These are phyloP conservation scores for Nidularia sp. DNA, from an alignment of 768 basidiomycete species.

Conservation along the genomic window DNA sequence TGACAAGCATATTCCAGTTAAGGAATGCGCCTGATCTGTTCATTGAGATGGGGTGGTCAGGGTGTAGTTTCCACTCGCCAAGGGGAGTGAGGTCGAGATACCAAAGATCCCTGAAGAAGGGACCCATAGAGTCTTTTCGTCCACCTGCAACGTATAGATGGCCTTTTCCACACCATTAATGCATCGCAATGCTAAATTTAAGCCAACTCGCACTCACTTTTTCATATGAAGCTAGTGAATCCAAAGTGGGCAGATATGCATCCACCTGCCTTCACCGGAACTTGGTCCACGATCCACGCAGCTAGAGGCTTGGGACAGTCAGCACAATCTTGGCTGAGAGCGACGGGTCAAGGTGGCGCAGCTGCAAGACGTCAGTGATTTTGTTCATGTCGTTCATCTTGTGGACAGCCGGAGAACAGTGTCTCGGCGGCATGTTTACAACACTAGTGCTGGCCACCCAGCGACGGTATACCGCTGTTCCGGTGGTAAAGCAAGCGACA, in stretches of 20 bases:
- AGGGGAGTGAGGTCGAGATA: slow-evolving; percentile 17
- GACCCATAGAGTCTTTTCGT: slow-evolving; percentile 12
- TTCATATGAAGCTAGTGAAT: slow-evolving; percentile 22
- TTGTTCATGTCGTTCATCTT: slow-evolving; percentile 2
- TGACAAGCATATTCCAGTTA: slow-evolving; percentile 17
- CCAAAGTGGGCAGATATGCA: slow-evolving; percentile 9
- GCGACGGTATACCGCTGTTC: slow-evolving; percentile 20
- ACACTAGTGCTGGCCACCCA: slow-evolving; percentile 10
- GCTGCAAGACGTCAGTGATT: slow-evolving; percentile 3
- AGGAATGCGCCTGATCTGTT: slow-evolving; percentile 8
- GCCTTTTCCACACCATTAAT: slow-evolving; percentile 7
- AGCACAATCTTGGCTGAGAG: slow-evolving; percentile 9
- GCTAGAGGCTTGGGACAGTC: slow-evolving; percentile 17
- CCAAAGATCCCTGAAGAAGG: slow-evolving; percentile 21
- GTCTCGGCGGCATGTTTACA: slow-evolving; percentile 1
- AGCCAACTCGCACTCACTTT: slow-evolving; percentile 10
- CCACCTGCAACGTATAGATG: slow-evolving; percentile 24
- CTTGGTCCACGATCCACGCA: slow-evolving; percentile 31
- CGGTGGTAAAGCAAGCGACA: slow-evolving; percentile 14
- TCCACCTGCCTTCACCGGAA: slow-evolving; percentile 11
- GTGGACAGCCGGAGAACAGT: slow-evolving; percentile 8
- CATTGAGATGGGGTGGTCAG: slow-evolving; percentile 17
- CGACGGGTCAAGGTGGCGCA: slow-evolving; percentile 23
- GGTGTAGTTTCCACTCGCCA: slow-evolving; percentile 19
- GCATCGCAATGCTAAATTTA: background rate